phyloP scores from a whole-genome alignment of 1,284 basidiomycete species.

The Cryptococcus wingfieldii region DNA sequence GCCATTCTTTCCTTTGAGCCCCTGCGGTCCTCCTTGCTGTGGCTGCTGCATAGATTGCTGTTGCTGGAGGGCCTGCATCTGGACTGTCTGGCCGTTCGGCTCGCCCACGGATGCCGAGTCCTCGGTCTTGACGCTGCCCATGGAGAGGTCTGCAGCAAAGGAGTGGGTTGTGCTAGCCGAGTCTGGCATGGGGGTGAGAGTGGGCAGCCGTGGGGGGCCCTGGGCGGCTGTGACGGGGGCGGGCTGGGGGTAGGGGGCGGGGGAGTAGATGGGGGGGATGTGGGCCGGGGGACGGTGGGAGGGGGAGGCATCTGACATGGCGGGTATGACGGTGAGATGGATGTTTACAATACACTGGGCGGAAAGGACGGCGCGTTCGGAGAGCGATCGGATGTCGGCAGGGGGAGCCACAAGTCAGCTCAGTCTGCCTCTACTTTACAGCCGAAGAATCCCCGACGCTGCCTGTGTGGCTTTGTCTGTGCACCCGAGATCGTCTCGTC shows the following conservation, averaged over 20 bases:
- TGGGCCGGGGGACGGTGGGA: constrained; percentile 6
- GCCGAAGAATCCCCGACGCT: too few relatives aligned
- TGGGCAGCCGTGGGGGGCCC: neutral
- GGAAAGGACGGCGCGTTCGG: too few relatives aligned
- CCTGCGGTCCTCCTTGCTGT: constrained; percentile 1
- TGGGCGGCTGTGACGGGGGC: too few relatives aligned
- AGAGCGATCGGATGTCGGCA: too few relatives aligned
- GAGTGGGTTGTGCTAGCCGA: constrained; percentile 7
- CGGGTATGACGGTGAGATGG: neutral
- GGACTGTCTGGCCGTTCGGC: neutral
- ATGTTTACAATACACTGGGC: too few relatives aligned
- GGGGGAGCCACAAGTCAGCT: too few relatives aligned
- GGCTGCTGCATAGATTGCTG: too few relatives aligned
- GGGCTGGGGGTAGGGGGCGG: neutral
- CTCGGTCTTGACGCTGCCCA: constrained; percentile 15
- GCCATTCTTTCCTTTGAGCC: constrained; percentile 41
- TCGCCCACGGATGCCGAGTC: constrained; percentile 4
- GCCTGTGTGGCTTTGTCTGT: too few relatives aligned
- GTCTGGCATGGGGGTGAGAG: constrained; percentile 3
- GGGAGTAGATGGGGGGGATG: neutral
- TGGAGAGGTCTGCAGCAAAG: constrained; percentile 9
- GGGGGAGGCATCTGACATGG: constrained; percentile 1
- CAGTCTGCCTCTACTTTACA: too few relatives aligned
- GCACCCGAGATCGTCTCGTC: too few relatives aligned
- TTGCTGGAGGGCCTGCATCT: too few relatives aligned